phyloP scores from a whole-genome alignment of 805 yeast genomes.

The Kodamaea sagamina region DNA sequence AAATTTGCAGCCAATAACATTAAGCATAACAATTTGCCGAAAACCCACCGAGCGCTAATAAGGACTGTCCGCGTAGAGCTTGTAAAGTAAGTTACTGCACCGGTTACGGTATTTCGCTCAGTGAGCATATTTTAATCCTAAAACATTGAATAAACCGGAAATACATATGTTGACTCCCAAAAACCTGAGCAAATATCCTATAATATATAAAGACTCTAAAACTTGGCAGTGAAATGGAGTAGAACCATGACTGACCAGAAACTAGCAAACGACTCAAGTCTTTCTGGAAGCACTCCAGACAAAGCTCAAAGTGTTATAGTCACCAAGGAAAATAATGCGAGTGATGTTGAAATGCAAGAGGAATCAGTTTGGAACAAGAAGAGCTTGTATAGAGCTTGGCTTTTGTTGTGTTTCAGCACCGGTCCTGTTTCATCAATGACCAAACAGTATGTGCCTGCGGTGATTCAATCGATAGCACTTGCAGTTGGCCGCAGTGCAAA shows the following conservation, averaged over 20 bases:
- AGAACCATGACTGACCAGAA: too few relatives aligned
- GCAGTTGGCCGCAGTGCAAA: conserved; percentile 28
- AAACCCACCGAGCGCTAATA: neutral
- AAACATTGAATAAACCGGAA: too few relatives aligned
- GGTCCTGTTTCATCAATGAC: conserved; percentile 47
- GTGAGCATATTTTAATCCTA: too few relatives aligned
- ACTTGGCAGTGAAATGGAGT: too few relatives aligned
- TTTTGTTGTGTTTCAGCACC: conserved; percentile 40
- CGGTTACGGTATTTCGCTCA: neutral
- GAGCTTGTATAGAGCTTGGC: conserved; percentile 33
- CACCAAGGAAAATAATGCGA: neutral
- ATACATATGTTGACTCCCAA: too few relatives aligned
- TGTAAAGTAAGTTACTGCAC: neutral
- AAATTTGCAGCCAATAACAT: conserved; percentile 1
- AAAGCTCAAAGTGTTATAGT: neutral
- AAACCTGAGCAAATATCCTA: too few relatives aligned
- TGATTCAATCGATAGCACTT: conserved; percentile 38
- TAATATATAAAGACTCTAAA: too few relatives aligned
- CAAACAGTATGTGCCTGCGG: conserved; percentile 43
- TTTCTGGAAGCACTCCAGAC: too few relatives aligned
- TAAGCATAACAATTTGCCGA: too few relatives aligned
- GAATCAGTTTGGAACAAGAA: conserved; percentile 21
- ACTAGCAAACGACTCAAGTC: too few relatives aligned
- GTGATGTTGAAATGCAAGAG: neutral
- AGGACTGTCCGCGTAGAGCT: too few relatives aligned